These are phyloP conservation scores for Ciborinia camelliae DNA, from an alignment of 2,329 filamentous ascomycete genomes.

Conservation along the genomic window DNA sequence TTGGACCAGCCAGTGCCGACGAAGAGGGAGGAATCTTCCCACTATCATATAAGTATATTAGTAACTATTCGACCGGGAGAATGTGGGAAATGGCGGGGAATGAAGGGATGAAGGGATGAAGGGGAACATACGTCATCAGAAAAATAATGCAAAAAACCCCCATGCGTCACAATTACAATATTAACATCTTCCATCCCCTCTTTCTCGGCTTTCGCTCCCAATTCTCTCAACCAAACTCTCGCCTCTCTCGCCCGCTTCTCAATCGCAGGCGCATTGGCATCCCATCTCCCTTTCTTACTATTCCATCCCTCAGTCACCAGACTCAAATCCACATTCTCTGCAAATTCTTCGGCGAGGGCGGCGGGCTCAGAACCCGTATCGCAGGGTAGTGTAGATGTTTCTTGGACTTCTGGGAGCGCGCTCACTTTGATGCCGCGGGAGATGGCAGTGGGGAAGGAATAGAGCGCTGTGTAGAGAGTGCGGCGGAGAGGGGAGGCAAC, in stretches of 20 bases:
- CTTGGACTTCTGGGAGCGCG: slow-evolving; percentile 73
- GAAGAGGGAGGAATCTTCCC: slow-evolving; percentile 46
- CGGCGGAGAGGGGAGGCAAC: slow-evolving; percentile 77
- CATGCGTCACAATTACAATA: slow-evolving; percentile 76
- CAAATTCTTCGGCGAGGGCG: background rate
- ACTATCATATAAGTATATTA: too few relatives aligned
- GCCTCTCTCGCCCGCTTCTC: slow-evolving; percentile 53
- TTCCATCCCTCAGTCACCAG: slow-evolving; percentile 3
- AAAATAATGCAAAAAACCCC: slow-evolving; percentile 79
- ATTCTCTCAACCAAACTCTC: slow-evolving; percentile 54
- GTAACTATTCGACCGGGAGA: too few relatives aligned
- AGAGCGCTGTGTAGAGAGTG: slow-evolving; percentile 74
- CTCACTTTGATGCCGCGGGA: slow-evolving; percentile 46
- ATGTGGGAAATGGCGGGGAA: background rate
- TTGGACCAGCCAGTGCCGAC: slow-evolving; percentile 37
- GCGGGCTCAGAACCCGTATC: slow-evolving; percentile 57
- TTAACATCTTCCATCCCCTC: slow-evolving; percentile 51
- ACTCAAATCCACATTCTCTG: background rate
- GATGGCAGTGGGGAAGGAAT: slow-evolving; percentile 60
- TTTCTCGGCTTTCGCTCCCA: slow-evolving; percentile 26
- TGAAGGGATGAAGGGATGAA: background rate
- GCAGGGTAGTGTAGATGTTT: slow-evolving; percentile 70
- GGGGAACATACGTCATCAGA: slow-evolving; percentile 64
- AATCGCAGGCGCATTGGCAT: slow-evolving; percentile 34
- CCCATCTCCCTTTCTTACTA: slow-evolving; percentile 33